phyloP scores from a whole-genome alignment of 2,329 filamentous ascomycete species.

The Trichoderma atrobrunneum region DNA sequence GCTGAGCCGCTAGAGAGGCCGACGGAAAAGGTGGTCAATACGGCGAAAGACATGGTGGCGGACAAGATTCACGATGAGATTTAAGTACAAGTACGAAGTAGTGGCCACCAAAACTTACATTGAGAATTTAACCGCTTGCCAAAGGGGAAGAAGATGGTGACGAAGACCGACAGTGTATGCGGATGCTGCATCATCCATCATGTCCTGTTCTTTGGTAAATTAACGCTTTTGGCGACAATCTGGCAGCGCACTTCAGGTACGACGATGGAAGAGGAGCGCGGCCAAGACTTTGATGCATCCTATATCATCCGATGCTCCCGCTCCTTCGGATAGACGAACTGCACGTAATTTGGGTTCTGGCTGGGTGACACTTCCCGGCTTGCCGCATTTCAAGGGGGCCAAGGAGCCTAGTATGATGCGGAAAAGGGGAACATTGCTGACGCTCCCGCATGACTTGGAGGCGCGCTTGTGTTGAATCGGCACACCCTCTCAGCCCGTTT shows the following conservation, averaged over 20 bases:
- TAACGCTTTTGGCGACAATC: background rate
- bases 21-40: conserved; percentile 50
- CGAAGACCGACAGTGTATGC: background rate
- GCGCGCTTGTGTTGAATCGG: background rate
- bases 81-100: conserved; percentile 27
- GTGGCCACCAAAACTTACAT: background rate
- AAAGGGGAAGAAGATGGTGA: background rate
- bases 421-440: background rate
- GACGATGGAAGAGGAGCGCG: background rate
- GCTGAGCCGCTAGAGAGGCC: conserved; percentile 43
- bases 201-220: background rate
- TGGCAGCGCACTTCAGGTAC: background rate
- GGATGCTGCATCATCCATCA: background rate
- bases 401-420: background rate
- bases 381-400: background rate
- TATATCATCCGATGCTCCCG: background rate
- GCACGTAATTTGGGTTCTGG: background rate
- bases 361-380: background rate
- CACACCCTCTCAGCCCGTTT: background rate
- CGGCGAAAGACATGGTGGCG: conserved; percentile 48
- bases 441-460: background rate
- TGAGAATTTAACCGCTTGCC: background rate
- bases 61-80: conserved; percentile 55
- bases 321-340: background rate
- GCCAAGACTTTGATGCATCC: background rate